Conservation (phyloP, 2,329 filamentous ascomycete genomes). For the Saccharata proteae region DNA sequence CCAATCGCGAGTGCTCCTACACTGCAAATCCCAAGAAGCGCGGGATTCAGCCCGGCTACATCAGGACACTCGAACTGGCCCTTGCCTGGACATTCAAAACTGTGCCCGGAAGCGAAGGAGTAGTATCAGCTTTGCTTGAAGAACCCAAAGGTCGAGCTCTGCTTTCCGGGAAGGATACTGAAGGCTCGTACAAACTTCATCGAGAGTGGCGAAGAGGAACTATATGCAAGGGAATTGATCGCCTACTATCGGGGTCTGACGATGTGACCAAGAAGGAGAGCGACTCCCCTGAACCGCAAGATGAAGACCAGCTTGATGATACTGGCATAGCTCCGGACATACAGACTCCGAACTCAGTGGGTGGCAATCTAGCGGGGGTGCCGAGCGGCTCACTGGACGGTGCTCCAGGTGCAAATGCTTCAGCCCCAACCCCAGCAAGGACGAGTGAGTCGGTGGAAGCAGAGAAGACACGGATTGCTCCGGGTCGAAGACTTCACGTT, state of each 20-base stretch:
- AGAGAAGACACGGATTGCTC: no score
- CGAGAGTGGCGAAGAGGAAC: conserved; percentile 51
- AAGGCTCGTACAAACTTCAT: conserved; percentile 45
- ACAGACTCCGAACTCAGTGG: no score
- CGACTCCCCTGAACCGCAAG: conserved; percentile 11
- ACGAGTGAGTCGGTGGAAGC: no score
- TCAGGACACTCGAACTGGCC: conserved; percentile 58
- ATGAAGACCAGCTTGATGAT: conserved; percentile 7
- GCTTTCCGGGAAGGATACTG: conserved; percentile 40
- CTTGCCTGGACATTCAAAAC: conserved; percentile 55
- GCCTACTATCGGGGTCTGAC: conserved; percentile 40
- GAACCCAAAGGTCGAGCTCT: conserved; percentile 35
- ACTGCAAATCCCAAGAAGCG: conserved; percentile 62
- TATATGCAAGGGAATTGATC: conserved; percentile 51
- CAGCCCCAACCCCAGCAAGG: no score
- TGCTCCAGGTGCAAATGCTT: no score
- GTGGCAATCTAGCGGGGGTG: no score
- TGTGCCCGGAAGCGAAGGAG: conserved; percentile 46
- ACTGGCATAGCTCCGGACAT: conserved; percentile 1
- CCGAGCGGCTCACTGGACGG: no score
- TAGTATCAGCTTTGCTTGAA: conserved; percentile 43
- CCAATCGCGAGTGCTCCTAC: conserved; percentile 57
- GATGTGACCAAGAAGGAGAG: conserved; percentile 6
- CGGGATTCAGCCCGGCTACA: conserved; percentile 69
- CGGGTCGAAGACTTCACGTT: conserved; percentile 22